Evolutionary conservation across 495 filamentous ascomycete species (phyloP).

Genomic region (Trichodelitschia bisporula): DNA sequence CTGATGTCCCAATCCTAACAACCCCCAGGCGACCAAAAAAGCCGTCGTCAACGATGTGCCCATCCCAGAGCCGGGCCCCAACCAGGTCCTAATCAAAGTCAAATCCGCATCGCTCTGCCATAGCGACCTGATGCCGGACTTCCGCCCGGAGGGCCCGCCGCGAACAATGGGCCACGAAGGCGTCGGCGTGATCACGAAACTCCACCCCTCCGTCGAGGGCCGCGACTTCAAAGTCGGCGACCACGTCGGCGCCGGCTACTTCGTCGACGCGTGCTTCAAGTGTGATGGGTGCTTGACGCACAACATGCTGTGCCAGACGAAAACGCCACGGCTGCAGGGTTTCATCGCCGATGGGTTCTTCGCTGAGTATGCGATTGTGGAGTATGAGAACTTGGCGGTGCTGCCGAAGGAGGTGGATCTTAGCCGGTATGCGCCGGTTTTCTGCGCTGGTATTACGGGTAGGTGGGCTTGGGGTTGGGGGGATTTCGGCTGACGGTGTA

Average conservation of each 20-base stretch:
- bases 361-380: constrained; percentile 6
- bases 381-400: constrained; percentile 6
- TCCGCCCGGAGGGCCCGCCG: constrained; percentile 2
- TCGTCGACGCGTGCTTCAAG: constrained; percentile 16
- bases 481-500: too few relatives aligned
- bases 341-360: constrained; percentile 6
- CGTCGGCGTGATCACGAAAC: constrained; percentile 9
- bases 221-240: constrained; percentile 7
- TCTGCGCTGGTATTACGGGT: constrained; percentile 9
- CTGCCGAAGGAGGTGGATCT: constrained; percentile 5
- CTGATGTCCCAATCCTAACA: neutral
- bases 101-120: constrained; percentile 1
- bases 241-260: constrained; percentile 16
- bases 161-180: constrained; percentile 13
- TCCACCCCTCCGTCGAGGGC: constrained; percentile 2
- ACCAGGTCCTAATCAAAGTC: constrained; percentile 1
- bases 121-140: constrained; percentile 1
- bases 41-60: constrained; percentile 15
- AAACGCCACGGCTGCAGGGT: constrained; percentile 11
- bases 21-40: constrained; percentile 8
- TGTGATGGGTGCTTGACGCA: constrained; percentile 16
- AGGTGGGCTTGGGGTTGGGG: constrained; percentile 6
- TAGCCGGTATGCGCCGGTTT: constrained; percentile 5
- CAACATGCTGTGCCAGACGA: constrained; percentile 3
- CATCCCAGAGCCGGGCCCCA: constrained; percentile 10